These are phyloP conservation scores for Apiospora pterosperma DNA, from an alignment of 2,329 filamentous ascomycete species.

Conservation along the genomic window DNA sequence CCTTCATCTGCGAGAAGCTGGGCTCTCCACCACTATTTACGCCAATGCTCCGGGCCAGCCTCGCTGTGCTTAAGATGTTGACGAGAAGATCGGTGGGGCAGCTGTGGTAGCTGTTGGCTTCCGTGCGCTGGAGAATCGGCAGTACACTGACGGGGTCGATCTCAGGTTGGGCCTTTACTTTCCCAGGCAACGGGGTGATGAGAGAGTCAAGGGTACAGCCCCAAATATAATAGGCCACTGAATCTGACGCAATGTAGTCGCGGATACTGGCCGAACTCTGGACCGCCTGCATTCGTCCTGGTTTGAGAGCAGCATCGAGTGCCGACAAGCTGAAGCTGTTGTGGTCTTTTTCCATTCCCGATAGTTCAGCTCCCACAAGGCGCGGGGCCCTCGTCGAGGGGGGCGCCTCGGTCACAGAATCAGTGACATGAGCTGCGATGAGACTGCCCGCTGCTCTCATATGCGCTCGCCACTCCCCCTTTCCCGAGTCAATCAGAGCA, in stretches of 20 bases:
- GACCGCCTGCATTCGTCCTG: background rate
- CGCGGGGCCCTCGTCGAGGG: background rate
- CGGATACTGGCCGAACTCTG: constrained; percentile 17
- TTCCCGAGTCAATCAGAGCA: constrained; percentile 46
- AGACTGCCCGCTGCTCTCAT: constrained; percentile 43
- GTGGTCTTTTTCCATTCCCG: background rate
- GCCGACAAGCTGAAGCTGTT: background rate
- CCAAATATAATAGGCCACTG: constrained; percentile 31
- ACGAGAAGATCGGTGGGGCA: constrained; percentile 41
- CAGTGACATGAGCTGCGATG: constrained; percentile 14
- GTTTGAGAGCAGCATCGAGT: background rate
- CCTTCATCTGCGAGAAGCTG: constrained; percentile 31
- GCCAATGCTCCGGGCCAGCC: constrained; percentile 36
- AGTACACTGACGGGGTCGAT: constrained; percentile 35
- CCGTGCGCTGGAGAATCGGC: constrained; percentile 37
- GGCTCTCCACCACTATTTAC: constrained; percentile 20
- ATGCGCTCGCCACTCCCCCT: constrained; percentile 42
- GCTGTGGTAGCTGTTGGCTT: constrained; percentile 40
- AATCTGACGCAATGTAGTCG: constrained; percentile 46
- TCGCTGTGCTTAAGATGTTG: constrained; percentile 41
- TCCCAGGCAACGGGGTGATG: constrained; percentile 37
- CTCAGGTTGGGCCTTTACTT: constrained; percentile 34
- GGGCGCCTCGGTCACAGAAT: background rate
- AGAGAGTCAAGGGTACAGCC: constrained; percentile 30
- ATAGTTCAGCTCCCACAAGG: background rate